Base-by-base conservation (phyloP, 768 basidiomycete genomes). In the Mycena capillaripes region DNA sequence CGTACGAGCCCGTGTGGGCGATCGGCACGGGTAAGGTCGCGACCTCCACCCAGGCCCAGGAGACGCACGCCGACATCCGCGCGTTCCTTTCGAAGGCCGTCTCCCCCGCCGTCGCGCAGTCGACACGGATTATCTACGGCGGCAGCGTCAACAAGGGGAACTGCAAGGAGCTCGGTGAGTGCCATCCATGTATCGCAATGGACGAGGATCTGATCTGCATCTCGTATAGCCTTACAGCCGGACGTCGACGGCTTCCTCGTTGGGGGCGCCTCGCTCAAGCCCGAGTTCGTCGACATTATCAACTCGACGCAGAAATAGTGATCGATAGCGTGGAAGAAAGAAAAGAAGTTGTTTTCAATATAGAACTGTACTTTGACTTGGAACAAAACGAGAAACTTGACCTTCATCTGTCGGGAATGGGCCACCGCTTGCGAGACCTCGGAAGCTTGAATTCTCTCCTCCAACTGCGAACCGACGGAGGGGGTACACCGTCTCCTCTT, bases 201-300 rank as follows among this genome's bases (percentile, higher is more conserved):
- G n/a, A 14, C 21, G 42, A 23, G 5, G 61, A 34, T 17, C 25
- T 30, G 9, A 42, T 25, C 50, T 59, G 66, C 52, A 77, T 36
- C 32, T 52, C 75, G 59, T 23, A 21, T 75, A 97, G 97, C 92
- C 32, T 81, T 81, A 10, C 92, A 94, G 77, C 85, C 85, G 14
- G 97, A 99, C 79, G 92, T 98, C 55, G 97, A 99, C 81, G 97
- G 97, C 11, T 98, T 99, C 93, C 92, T 99, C 75, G 97, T 99
- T 44, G 97, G 97, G 29, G 97, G 97, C 29, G 97, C 97, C 38
- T 98, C 97, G 19, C 89, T 99, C 83, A 99, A 99, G 86, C 97
- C 97, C 46, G 97, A 98, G 83, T 98, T 99, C 78, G 91, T 94
- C 56, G 86, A 97, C 71, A 97, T 98, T 79, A 91, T 97, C 88